phyloP scores from a whole-genome alignment of 2,329 filamentous ascomycete genomes.

The Fusarium sp. region DNA sequence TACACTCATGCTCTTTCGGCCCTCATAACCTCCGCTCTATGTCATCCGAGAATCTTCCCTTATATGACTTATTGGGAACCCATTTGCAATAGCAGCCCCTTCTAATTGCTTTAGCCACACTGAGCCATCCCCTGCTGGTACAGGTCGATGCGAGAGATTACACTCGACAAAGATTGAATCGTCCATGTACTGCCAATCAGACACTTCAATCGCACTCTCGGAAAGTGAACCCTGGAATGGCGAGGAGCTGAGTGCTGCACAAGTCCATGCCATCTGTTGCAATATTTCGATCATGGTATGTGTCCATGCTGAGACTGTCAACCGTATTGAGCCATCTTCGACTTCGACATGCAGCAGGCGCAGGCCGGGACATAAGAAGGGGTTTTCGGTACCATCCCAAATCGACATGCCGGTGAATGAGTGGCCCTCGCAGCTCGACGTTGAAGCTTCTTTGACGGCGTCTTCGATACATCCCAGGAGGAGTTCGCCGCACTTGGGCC shows the following conservation, averaged over 20 bases:
- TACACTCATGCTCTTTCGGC: not conserved
- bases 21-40: not conserved
- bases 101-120: constrained; percentile 48
- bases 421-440: constrained; percentile 41
- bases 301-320: constrained; percentile 52
- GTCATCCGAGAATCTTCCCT: constrained; percentile 7
- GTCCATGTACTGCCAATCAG: constrained; percentile 49
- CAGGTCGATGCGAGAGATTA: constrained; percentile 48
- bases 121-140: constrained; percentile 44
- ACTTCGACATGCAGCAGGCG: constrained; percentile 52
- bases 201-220: constrained; percentile 48
- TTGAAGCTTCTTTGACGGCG: constrained; percentile 47
- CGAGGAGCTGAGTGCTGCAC: constrained; percentile 51
- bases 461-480: constrained; percentile 50
- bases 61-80: constrained; percentile 48
- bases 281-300: constrained; percentile 52
- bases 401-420: constrained; percentile 51
- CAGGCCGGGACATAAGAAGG: constrained; percentile 46
- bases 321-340: constrained; percentile 48
- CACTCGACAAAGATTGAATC: constrained; percentile 52
- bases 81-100: constrained; percentile 50
- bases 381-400: constrained; percentile 50
- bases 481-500: constrained; percentile 49
- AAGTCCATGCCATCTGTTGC: constrained; percentile 55
- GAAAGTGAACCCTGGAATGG: constrained; percentile 49